Base-by-base conservation (phyloP, 2,329 filamentous ascomycete genomes). In the Chrysosporium keratinophilum region DNA sequence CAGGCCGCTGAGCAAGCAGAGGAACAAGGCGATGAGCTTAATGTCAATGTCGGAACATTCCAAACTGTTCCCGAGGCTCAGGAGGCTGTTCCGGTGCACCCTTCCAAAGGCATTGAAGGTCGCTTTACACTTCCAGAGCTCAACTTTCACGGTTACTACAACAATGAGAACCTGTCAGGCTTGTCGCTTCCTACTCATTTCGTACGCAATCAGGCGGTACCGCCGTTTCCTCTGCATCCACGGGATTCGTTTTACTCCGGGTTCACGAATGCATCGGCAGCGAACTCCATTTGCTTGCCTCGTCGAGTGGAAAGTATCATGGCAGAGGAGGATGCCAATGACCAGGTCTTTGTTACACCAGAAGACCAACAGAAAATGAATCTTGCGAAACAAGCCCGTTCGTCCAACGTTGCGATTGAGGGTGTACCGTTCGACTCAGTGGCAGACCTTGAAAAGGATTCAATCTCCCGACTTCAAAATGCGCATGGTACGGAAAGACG, bases 41-140 rank as follows among this genome's bases (percentile, higher is more conserved):
- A 95, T 61, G 80, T 96, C 48, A 81, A 94, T 9, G 86, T 90
- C 0, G 87, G 95, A 66, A 89, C 88, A 0, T 96, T 96, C 72
- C 78, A 78, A 58, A 65, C 73, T 1, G 72, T 42, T 3, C 34
- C 44, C 20, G 46, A 67, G 17, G 57, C 71, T 64, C 61, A 76
- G 70, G 63, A 74, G 67, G 60, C 77, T 64, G 69, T 84, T 68
- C 75, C 80, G 68, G 74, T 95, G 19, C 80, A 85, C 60, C 90
- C 91, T 0, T 83, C 86, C 0, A 79, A 84, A 59, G 78, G 80
- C 55, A 72, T 95, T 37, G 85, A 91, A 61, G 88, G 88, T 54
- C 82, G 84, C 58, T 95, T 96, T 64, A 80, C 84, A 2, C 81
- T 83, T 7, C 80, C 86, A 2, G 79, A 86, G 64, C 78, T 79